Conservation (phyloP, 106 monocot genomes). For the Acorus gramineus region DNA sequence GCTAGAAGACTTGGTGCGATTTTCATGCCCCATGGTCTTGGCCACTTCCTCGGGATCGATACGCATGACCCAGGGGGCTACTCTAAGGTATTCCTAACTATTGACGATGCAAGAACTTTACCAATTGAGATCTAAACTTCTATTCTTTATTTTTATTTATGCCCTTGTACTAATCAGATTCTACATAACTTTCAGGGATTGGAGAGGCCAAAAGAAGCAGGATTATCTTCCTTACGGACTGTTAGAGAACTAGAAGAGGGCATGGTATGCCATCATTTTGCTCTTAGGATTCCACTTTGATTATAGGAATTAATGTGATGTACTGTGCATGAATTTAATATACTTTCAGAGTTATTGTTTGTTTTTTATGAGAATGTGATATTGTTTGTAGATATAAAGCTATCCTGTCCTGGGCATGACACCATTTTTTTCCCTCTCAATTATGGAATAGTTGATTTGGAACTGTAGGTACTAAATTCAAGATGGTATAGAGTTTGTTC, state of each 20-base stretch:
- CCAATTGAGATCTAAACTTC: no score
- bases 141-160: not conserved
- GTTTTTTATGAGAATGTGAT: no score
- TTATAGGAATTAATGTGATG: no score
- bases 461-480: no score
- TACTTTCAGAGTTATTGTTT: no score
- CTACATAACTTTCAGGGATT: constrained; percentile 37
- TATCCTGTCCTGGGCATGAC: no score
- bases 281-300: not conserved
- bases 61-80: constrained; percentile 99
- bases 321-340: no score
- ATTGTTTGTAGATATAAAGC: no score
- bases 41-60: constrained; percentile 94
- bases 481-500: no score
- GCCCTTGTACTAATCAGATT: not conserved
- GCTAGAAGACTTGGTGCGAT: constrained; percentile 64
- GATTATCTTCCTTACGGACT: constrained; percentile 61
- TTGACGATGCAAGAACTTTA: no score
- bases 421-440: no score
- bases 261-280: constrained; percentile 55
- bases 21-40: constrained; percentile 99
- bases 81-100: constrained; percentile 34
- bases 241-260: constrained; percentile 68
- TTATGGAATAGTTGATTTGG: no score
- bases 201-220: constrained; percentile 83